A percentile compares a stretch with the other conserved stretches of the same genome.
phyloP scores from a whole-genome alignment of 2,329 filamentous ascomycete species.

The Grosmannia huntii region DNA sequence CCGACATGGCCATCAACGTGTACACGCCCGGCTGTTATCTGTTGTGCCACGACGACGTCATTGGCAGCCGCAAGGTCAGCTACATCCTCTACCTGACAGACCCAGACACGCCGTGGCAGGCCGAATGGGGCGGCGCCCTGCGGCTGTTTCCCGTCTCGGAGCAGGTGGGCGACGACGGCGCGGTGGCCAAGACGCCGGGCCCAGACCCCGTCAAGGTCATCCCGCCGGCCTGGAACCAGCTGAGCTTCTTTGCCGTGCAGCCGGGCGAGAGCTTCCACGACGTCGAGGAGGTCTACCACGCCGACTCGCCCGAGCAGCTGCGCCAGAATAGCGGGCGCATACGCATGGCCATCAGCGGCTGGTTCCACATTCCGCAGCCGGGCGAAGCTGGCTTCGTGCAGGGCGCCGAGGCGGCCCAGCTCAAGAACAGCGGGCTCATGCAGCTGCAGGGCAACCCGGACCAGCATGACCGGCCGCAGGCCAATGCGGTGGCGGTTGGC shows the following conservation, averaged over 20 bases:
- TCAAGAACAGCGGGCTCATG: conserved; percentile 79
- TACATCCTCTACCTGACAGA: conserved; percentile 96
- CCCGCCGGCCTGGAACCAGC: conserved; percentile 90
- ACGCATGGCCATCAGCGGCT: conserved; percentile 95
- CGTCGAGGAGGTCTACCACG: conserved; percentile 91
- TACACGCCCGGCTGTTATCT: conserved; percentile 95
- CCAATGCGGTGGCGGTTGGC: conserved; percentile 33
- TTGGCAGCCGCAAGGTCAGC: conserved; percentile 88
- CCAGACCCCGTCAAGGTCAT: conserved; percentile 72
- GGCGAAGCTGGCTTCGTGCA: conserved; percentile 86
- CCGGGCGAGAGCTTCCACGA: conserved; percentile 99
- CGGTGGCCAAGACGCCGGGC: conserved; percentile 65
- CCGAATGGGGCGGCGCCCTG: conserved; percentile 85
- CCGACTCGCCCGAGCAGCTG: conserved; percentile 41
- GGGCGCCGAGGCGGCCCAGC: conserved; percentile 78
- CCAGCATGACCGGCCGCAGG: conserved; percentile 70
- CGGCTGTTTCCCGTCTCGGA: conserved; percentile 67
- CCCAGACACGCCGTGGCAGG: conserved; percentile 79
- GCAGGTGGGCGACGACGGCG: conserved; percentile 53
- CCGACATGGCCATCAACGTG: conserved; percentile 98
- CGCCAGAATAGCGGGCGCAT: conserved; percentile 62
- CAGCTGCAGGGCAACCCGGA: conserved; percentile 88
- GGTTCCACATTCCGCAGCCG: conserved; percentile 95
- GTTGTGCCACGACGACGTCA: conserved; percentile 95
- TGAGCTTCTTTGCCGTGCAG: conserved; percentile 96